These are phyloP conservation scores for Aspergillus terreus DNA, from an alignment of 2,329 filamentous ascomycete genomes.

Conservation along the genomic window DNA sequence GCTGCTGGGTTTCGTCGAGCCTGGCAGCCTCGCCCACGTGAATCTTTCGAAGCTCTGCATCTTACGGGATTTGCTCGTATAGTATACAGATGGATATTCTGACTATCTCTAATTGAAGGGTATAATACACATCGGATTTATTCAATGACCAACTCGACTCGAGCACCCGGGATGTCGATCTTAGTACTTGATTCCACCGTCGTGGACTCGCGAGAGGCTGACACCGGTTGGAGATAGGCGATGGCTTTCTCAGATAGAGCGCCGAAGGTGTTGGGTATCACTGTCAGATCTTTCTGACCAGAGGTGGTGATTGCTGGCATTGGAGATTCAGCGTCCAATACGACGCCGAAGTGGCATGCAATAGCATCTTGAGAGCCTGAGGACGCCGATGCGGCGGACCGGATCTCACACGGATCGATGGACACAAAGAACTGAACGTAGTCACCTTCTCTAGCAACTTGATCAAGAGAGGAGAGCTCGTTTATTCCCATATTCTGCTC, in stretches of 20 bases:
- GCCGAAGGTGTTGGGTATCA: constrained; percentile 33
- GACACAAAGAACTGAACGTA: constrained; percentile 41
- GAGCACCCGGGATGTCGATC: constrained; percentile 32
- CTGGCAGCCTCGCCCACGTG: no score
- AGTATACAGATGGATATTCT: background rate
- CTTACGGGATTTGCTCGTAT: no score
- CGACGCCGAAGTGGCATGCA: constrained; percentile 31
- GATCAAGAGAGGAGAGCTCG: constrained; percentile 36
- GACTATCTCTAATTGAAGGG: background rate
- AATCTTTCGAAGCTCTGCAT: no score
- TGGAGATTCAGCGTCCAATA: constrained; percentile 22
- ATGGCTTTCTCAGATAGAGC: constrained; percentile 40
- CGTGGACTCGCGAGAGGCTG: constrained; percentile 3
- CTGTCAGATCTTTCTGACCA: constrained; percentile 15
- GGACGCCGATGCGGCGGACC: background rate
- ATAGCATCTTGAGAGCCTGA: constrained; percentile 8
- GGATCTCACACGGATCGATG: constrained; percentile 16
- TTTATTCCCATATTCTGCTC: constrained; percentile 22
- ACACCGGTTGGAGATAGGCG: constrained; percentile 25
- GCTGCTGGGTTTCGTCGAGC: no score
- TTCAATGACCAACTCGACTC: constrained; percentile 19
- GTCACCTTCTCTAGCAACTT: constrained; percentile 36
- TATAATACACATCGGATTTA: background rate
- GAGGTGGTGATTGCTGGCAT: background rate
- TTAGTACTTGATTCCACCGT: constrained; percentile 26